Evolutionary conservation across 306 rosid genomes (phyloP), one percentile per base, ranked within the genome.

Genomic region (Vigna unguiculata): DNA sequence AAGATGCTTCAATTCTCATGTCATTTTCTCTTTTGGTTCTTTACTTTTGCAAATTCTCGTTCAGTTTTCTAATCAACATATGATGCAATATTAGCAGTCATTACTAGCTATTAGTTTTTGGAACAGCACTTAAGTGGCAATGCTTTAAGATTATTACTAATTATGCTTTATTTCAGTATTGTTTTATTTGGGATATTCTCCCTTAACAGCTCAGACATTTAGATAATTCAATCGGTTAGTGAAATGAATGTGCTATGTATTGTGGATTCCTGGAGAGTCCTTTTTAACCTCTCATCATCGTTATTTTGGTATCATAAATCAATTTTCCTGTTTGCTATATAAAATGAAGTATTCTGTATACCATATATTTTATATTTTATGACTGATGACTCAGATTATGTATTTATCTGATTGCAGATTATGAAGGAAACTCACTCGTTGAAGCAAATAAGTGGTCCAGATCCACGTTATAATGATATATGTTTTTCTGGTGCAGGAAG

Each of bases 401-500:
- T 20, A 67, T 82, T 53, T 76, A 47, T 71, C 58, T 62, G 28
- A 79, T 16, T 70, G 81, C 89, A 96, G 99, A 85, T 96, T 28
- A 78, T 79, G 89, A 83, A 87, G 85, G 96, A 89, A 81, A 89
- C 81, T 61, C 81, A 81, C 47, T 85, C 90, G 41, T 86, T 92
- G 74, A 78, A 83, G 85, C 84, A 75, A 80, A 89, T 91, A 64
- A 79, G 10, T 73, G 99, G 99, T 71, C 96, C 99, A 75, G 99
- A 96, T 79, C 99, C 97, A 79, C 86, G 85, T 70, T 96, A 81
- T 76, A 86, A 88, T 1, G 99, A 96, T 78, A 79, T 89, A 62
- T 96, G 98, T 69, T 92, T 96, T 76, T 81, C 93, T 34, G 88
- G 90, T 75, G 93, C 81, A 82, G 96, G 86, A 83, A 89, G 79